phyloP scores from a whole-genome alignment of 1,284 basidiomycete species.

The Termitomyces sp. region DNA sequence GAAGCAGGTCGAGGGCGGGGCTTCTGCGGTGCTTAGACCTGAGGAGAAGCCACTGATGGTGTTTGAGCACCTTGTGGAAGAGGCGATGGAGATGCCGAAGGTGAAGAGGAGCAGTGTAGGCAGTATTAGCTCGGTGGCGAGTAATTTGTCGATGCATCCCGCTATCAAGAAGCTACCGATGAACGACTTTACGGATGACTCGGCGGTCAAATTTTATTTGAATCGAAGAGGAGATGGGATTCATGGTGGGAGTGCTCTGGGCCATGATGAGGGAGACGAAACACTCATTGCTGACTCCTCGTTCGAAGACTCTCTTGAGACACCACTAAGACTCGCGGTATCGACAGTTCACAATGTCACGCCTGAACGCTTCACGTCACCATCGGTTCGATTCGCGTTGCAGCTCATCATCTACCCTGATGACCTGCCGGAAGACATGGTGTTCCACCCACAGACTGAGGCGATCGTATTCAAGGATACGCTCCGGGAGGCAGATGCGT shows the following conservation, averaged over 20 bases:
- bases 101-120: conserved; percentile 91
- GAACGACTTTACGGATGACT: conserved; percentile 97
- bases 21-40: conserved; percentile 66
- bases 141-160: conserved; percentile 89
- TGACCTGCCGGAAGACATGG: conserved; percentile 90
- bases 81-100: conserved; percentile 74
- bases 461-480: conserved; percentile 82
- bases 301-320: conserved; percentile 19
- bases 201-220: conserved; percentile 93
- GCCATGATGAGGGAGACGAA: conserved; percentile 44
- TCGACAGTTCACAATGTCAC: conserved; percentile 44
- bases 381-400: conserved; percentile 78
- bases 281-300: conserved; percentile 44
- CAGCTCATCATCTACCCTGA: conserved; percentile 83
- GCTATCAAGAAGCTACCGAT: conserved; percentile 89
- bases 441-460: conserved; percentile 88
- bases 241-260: conserved; percentile 27
- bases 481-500: conserved; percentile 45
- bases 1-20: conserved; percentile 82
- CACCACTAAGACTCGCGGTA: conserved; percentile 33
- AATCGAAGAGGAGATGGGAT: conserved; percentile 49
- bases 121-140: conserved; percentile 87
- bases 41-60: conserved; percentile 81
- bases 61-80: conserved; percentile 81
- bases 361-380: conserved; percentile 72